Base-by-base conservation (phyloP, 2,329 filamentous ascomycete genomes). In the Cadophora sp. region DNA sequence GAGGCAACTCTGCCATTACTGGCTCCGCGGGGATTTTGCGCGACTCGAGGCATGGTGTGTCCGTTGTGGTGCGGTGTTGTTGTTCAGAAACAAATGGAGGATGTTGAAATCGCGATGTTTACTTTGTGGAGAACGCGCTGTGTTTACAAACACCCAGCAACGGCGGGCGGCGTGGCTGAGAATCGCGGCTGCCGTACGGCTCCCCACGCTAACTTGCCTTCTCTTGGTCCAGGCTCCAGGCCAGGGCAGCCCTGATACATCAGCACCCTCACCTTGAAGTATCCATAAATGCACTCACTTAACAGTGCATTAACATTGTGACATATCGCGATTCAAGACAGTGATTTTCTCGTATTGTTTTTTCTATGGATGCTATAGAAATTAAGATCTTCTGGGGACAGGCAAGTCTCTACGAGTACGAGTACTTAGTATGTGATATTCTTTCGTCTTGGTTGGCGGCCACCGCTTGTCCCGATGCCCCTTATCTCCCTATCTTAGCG, bases 11-110 rank as follows among this genome's bases (percentile, higher is more conserved):
- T 73, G 56, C 75, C 79, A 71, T 78, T 80, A 73, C 80, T 81
- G 61, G 75, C 74, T 70, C 65, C 65, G 4, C 77, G 77, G 27
- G 80, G 79, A 9, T 78, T 77, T 69, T 84, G 83, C 74, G 82
- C 83, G 64, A 86, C 82, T 78, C 85, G 84, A 79, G 85, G 84
- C 85, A 88, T 88, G 11, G 62, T 70, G 58, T 39, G 39, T 63
- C 55, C 6, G 60, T 64, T 47, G 27, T 48, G 45, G 45, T 48
- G 33, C 62, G 47, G 27, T 45, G 61, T 68, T 59, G 60, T 45
- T 39, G 65, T 69, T 65, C 64, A 41, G 36, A 22, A 27, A 8
- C 30, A 24, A 30, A 50, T 51, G 33, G n/a, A 33, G 27, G 27
- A 43, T 24, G 20, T 27, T 61, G 22, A 47, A 61, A 66, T 51